A percentile compares a stretch with the other conserved stretches of the same genome.
Conservation (phyloP, 108 stramenopile genomes). For the Nitzschia palea region DNA sequence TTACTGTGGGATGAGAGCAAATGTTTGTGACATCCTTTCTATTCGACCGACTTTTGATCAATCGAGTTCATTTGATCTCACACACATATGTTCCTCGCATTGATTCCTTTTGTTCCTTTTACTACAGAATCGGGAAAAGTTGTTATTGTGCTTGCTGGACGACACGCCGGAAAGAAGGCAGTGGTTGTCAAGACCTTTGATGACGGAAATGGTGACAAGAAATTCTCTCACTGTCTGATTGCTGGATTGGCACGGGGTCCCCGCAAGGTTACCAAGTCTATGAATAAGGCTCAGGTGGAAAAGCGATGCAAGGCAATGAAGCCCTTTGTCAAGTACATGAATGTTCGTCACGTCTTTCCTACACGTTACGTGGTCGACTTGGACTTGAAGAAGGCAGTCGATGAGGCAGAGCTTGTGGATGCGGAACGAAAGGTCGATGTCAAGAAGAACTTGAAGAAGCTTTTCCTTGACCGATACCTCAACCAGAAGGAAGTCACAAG, state of each 20-base stretch:
- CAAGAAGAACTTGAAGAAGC: constrained; percentile 95
- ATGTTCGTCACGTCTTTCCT: constrained; percentile 99
- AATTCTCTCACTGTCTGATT: constrained; percentile 96
- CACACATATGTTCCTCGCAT: too few species aligned
- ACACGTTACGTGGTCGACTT: constrained; percentile 98
- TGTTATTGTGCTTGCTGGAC: constrained; percentile 98
- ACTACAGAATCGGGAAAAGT: constrained; percentile 94
- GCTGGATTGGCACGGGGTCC: constrained; percentile 96
- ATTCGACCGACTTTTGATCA: too few species aligned
- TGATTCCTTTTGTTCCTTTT: constrained; percentile 1
- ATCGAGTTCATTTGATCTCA: too few species aligned
- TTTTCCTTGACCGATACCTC: constrained; percentile 92
- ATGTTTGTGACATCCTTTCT: too few species aligned
- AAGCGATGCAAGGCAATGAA: constrained; percentile 94
- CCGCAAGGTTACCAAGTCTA: constrained; percentile 95
- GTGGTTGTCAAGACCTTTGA: constrained; percentile 98
- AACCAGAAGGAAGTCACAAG: constrained; percentile 90
- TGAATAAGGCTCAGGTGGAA: constrained; percentile 96
- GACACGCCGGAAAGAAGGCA: constrained; percentile 99
- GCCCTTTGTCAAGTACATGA: constrained; percentile 99
- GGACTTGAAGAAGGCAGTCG: constrained; percentile 94
- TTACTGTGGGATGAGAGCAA: too few species aligned
- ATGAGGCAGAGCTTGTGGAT: constrained; percentile 86
- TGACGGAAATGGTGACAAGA: constrained; percentile 91
- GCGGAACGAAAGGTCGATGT: constrained; percentile 79